Evolutionary conservation across 352 stramenopile genomes (phyloP).

Genomic region (Globisporangium orthogonon): DNA sequence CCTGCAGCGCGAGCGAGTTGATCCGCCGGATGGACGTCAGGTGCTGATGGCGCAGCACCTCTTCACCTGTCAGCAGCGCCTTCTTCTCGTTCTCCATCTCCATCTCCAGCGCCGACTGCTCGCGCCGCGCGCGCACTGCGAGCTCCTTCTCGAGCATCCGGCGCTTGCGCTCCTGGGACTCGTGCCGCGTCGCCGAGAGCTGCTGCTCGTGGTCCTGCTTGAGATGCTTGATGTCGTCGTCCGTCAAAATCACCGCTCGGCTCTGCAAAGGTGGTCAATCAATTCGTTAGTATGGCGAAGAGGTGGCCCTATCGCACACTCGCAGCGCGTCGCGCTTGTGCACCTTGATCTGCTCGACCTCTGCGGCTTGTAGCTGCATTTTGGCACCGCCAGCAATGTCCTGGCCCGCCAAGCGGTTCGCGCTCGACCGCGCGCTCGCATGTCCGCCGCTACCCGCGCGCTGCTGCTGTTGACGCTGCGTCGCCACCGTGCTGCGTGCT

Average conservation of each 20-base stretch:
- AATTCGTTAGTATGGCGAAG: background rate
- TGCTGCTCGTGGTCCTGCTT: constrained; percentile 39
- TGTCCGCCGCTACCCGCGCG: constrained; percentile 2
- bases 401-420: constrained; percentile 42
- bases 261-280: constrained; percentile 14
- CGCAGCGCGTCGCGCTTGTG: too few relatives aligned
- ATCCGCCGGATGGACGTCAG: constrained; percentile 61
- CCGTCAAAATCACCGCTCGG: constrained; percentile 51
- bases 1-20: constrained; percentile 57
- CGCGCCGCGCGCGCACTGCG: constrained; percentile 47
- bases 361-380: constrained; percentile 18
- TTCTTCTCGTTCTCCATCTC: constrained; percentile 61
- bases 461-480: constrained; percentile 2
- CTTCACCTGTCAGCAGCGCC: constrained; percentile 56
- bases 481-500: background rate
- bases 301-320: background rate
- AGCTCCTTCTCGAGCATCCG: constrained; percentile 78
- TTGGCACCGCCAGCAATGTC: constrained; percentile 49
- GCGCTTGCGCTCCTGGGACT: constrained; percentile 60
- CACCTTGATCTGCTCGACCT: constrained; percentile 50
- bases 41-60: constrained; percentile 50
- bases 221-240: constrained; percentile 27
- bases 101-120: constrained; percentile 68
- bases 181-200: constrained; percentile 34
- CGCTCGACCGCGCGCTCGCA: constrained; percentile 20